Evolutionary conservation across 257 asterid species (phyloP), one percentile per base, ranked within the genome.

Genomic region (Solanum piurae): DNA sequence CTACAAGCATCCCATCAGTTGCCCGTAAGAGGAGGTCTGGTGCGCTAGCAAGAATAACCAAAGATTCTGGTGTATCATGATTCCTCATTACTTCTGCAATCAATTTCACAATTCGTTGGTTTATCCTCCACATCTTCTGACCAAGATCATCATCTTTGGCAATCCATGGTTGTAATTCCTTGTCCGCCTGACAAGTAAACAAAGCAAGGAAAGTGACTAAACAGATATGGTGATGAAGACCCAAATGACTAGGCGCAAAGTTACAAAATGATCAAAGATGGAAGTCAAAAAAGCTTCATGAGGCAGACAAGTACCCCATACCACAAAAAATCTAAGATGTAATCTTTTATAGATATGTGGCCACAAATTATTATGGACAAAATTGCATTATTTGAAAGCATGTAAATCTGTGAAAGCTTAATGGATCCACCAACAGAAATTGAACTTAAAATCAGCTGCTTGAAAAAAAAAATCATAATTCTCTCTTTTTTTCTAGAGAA

Each of bases 1-100:
- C 99, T 27, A 97, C 99, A 69, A 97, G 98, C 98, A 97, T 94
- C 72, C 99, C 99, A 33, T 96, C 99, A 23, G 99, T 97, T 86
- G 99, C 99, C 83, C 99, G 99, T 42, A 96, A 94, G 87, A 97
- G 98, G 83, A 97, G 98, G 87, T 97, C 98, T 6, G 99, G 94
- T 34, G 99, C 99, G 7, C 98, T 93, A 18, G 99, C 92, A 68
- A 97, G 89, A 89, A 97, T 94, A 40, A 95, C 97, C 91, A 97
- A 91, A 4, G 99, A 94, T 92, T 97, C 99, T 21, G 95, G 97
- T 66, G 93, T 92, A 82, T 95, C 99, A 20, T 97, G 98, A 90
- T 94, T 97, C 91, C 99, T 94, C 99, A 97, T 96, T 85, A 97
- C 86, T 93, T 96, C 99, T 83, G 93, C 98, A 37, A 97, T 92